Base-by-base conservation (phyloP, 768 basidiomycete species). In the Hygrophoropsis aurantiaca region DNA sequence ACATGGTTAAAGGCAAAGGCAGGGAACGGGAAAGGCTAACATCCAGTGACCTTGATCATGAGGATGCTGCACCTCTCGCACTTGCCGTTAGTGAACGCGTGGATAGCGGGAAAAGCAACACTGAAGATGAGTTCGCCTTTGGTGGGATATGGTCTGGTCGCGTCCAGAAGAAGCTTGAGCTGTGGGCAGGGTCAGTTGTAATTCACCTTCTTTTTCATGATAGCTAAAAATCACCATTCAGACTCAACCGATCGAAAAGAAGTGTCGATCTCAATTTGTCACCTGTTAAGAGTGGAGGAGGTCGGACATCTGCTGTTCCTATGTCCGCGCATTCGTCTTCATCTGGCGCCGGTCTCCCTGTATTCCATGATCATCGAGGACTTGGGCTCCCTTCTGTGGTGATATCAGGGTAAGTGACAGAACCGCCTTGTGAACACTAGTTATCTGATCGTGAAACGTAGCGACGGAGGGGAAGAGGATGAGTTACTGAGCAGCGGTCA, bases 401-500 rank as follows among this genome's bases (percentile, higher is more conserved):
- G 5, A 50, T 76, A 39, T 69, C 72, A 5, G 62, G 65, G 75
- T 75, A 55, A 45, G 68, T 33, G 25, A 41, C 11, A 19, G 35
- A 11, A 5, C 47, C 37, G 16, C 42, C 8, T 35, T 38, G 25
- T 37, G 11, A 8, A 43, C 11, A 5, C 41, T 24, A 11, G 20
- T n/a, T 30, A 42, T 24, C 35, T 11, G 16, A 39, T 40, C 19
- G 25, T 21, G 36, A 39, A 63, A 42, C 46, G 48, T 35, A 60
- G 66, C 34, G 57, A 56, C 42, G 56, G 57, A 47, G 64, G 60
- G 7, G 85, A 87, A 10, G 79, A 80, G 16, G 85, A 85, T 11
- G 82, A 85, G 11, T 66, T 84, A n/a, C 64, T 85, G 41, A 90
- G 88, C 61, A 90, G 87, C 57, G 87, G 86, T 1, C 88, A 88